phyloP scores from a whole-genome alignment of 106 monocot species.

The Dioscorea alata region DNA sequence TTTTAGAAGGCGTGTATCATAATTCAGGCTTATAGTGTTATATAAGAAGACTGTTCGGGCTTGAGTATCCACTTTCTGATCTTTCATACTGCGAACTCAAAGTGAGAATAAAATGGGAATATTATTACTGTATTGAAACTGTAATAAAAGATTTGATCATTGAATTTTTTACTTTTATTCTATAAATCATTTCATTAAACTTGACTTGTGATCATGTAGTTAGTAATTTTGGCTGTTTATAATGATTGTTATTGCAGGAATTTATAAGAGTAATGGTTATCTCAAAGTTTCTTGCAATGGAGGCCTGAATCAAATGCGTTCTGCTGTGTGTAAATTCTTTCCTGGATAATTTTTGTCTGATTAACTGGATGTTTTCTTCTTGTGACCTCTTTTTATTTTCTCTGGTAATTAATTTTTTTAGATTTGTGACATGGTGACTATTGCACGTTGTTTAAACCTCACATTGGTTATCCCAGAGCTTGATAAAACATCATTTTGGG shows the following conservation, averaged over 20 bases:
- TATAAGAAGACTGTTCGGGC: no score
- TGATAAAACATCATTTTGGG: slow-evolving; percentile 97
- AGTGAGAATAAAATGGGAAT: no score
- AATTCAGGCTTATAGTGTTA: no score
- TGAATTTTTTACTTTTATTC: neutral
- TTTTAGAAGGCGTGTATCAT: no score
- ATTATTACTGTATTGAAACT: neutral
- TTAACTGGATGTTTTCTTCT: neutral
- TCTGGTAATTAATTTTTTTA: slow-evolving; percentile 29
- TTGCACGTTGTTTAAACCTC: slow-evolving; percentile 75
- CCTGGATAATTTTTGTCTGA: neutral
- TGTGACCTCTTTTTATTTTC: neutral
- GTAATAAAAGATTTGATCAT: neutral
- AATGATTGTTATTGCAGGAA: slow-evolving; percentile 40
- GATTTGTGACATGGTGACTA: slow-evolving; percentile 98
- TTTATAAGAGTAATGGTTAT: slow-evolving; percentile 80
- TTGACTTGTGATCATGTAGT: neutral
- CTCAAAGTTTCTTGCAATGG: slow-evolving; percentile 94
- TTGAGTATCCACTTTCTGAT: no score
- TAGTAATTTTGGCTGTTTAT: neutral
- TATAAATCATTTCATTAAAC: neutral
- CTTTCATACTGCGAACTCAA: no score
- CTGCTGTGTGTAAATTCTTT: slow-evolving; percentile 54
- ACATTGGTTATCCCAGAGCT: slow-evolving; percentile 90
- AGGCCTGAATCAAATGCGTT: slow-evolving; percentile 95